Conservation (phyloP, 78 protist species). For the Dictyostelium intermedium region DNA sequence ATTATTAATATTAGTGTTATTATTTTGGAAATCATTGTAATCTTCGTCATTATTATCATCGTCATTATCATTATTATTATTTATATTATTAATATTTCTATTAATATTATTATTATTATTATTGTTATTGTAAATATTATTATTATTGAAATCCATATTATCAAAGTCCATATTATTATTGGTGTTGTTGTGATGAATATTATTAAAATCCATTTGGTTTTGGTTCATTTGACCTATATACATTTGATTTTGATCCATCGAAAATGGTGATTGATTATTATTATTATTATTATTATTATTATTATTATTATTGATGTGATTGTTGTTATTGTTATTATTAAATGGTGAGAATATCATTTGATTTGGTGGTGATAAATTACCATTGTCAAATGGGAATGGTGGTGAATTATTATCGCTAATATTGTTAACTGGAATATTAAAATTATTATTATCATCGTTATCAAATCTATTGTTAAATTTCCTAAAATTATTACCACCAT, state of each 20-base stretch:
- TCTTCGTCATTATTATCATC: not conserved
- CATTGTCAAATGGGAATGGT: not conserved
- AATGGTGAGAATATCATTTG: not conserved
- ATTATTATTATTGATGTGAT: too few species aligned
- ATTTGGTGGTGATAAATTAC: not conserved
- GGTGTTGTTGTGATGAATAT: not conserved
- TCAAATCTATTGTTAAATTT: not conserved
- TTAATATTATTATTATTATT: not conserved
- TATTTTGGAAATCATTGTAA: not conserved
- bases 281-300: not conserved
- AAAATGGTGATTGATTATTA: not conserved
- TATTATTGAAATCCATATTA: not conserved
- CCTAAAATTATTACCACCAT: not conserved
- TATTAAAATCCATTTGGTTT: not conserved
- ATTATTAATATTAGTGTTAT: not conserved
- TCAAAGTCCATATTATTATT: not conserved
- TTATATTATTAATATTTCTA: not conserved
- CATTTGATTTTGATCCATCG: conserved; percentile 2
- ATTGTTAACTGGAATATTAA: not conserved
- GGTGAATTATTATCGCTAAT: not conserved
- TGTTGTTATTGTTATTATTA: not conserved
- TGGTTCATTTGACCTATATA: conserved; percentile 2
- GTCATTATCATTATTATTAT: not conserved
- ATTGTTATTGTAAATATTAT: not conserved
- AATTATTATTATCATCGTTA: not conserved